Percentiles rank a stretch among this genome's conserved stretches.
Evolutionary conservation across 768 basidiomycete species (phyloP).

Genomic region (Leccinellum rugosiceps): DNA sequence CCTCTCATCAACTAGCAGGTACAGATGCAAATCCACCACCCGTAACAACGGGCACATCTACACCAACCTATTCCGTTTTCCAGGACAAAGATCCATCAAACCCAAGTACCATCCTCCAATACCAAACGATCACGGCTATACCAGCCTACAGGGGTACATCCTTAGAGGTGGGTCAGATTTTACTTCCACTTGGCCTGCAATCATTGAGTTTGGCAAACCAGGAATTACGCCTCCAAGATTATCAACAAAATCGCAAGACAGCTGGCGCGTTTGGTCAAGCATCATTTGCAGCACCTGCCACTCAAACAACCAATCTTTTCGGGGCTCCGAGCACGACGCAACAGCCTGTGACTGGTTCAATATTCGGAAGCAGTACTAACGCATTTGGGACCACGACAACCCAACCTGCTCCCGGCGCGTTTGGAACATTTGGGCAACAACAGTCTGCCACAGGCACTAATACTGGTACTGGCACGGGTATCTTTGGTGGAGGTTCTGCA

Average conservation of each 20-base stretch:
- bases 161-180: slow-evolving; percentile 52
- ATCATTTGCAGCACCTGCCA: slow-evolving; percentile 23
- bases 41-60: slow-evolving; percentile 66
- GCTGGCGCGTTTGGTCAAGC: slow-evolving; percentile 60
- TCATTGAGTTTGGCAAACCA: slow-evolving; percentile 24
- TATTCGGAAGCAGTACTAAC: slow-evolving; percentile 28
- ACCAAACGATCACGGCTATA: slow-evolving; percentile 80
- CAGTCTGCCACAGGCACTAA: slow-evolving; percentile 34
- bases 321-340: slow-evolving; percentile 27
- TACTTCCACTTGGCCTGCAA: background rate
- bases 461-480: slow-evolving; percentile 31
- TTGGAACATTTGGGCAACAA: slow-evolving; percentile 35
- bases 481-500: slow-evolving; percentile 39
- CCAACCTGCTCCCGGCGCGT: slow-evolving; percentile 28
- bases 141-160: slow-evolving; percentile 76
- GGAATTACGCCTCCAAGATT: slow-evolving; percentile 79
- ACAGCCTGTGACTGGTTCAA: slow-evolving; percentile 28
- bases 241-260: slow-evolving; percentile 69
- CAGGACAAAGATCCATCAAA: slow-evolving; percentile 63
- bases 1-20: slow-evolving; percentile 25
- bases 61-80: slow-evolving; percentile 57
- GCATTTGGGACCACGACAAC: slow-evolving; percentile 24
- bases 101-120: slow-evolving; percentile 52
- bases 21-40: slow-evolving; percentile 43
- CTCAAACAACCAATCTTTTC: slow-evolving; percentile 26